Conservation (phyloP, 2,329 filamentous ascomycete genomes). For the Claviceps spartinae region DNA sequence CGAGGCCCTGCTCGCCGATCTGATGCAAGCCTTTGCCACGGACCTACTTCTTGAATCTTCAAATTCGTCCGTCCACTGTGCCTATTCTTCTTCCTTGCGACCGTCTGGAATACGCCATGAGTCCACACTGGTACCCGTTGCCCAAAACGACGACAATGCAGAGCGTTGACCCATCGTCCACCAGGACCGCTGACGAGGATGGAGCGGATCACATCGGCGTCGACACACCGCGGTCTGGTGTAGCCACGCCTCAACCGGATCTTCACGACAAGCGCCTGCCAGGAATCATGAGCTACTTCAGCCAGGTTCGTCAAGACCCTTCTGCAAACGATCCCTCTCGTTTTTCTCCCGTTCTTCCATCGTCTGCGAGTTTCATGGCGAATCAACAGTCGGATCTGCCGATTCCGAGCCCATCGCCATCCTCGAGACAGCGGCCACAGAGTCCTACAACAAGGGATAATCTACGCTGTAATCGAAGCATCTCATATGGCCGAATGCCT, state of each 20-base stretch:
- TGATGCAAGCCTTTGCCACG: background rate
- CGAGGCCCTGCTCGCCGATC: conserved; percentile 8
- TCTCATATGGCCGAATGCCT: conserved; percentile 5
- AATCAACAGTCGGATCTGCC: conserved; percentile 11
- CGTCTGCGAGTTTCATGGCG: conserved; percentile 20
- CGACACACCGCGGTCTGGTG: conserved; percentile 77
- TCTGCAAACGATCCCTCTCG: conserved; percentile 31
- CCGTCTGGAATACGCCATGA: background rate
- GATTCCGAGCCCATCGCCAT: conserved; percentile 18
- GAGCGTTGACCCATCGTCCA: conserved; percentile 37
- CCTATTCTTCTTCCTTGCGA: background rate
- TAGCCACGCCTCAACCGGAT: conserved; percentile 88
- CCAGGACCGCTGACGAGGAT: conserved; percentile 50
- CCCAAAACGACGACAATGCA: conserved; percentile 24
- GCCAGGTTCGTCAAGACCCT: conserved; percentile 93
- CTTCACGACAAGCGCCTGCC: conserved; percentile 88
- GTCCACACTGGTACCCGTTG: conserved; percentile 6
- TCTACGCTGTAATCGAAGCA: conserved; percentile 13
- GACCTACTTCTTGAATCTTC: background rate
- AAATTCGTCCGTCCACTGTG: background rate
- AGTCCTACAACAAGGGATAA: conserved; percentile 12
- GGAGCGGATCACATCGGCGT: conserved; percentile 69
- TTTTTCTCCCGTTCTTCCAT: conserved; percentile 24
- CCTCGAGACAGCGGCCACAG: conserved; percentile 14
- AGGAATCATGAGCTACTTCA: conserved; percentile 94